A percentile compares a stretch with the other conserved stretches of the same genome.
Conservation (phyloP, 2,329 filamentous ascomycete species). For the Aspergillus sp. region DNA sequence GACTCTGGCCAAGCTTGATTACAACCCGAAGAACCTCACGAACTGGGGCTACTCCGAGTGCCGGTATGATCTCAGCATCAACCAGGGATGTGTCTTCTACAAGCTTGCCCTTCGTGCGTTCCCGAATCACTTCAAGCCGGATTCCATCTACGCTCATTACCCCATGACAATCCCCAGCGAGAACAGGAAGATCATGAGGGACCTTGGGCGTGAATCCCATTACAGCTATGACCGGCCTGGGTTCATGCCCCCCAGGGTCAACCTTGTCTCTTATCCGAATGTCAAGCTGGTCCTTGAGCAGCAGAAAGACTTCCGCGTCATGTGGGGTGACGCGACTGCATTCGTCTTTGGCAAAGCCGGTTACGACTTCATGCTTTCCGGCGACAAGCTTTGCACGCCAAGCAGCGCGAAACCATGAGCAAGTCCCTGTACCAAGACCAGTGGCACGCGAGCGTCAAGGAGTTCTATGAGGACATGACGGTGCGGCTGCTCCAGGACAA, state of each 20-base stretch:
- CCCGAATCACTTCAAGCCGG: constrained; percentile 65
- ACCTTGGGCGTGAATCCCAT: constrained; percentile 55
- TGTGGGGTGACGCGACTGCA: constrained; percentile 56
- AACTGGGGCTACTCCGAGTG: constrained; percentile 77
- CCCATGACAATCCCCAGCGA: constrained; percentile 62
- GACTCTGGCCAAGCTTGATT: constrained; percentile 47
- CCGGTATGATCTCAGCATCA: constrained; percentile 61
- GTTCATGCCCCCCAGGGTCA: constrained; percentile 42
- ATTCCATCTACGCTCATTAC: constrained; percentile 75
- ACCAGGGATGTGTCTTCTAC: constrained; percentile 77
- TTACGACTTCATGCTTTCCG: constrained; percentile 49
- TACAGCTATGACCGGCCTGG: constrained; percentile 61
- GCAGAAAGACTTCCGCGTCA: constrained; percentile 52
- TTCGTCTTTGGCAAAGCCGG: constrained; percentile 52
- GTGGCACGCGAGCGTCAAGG: constrained; percentile 54
- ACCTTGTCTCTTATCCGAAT: constrained; percentile 52
- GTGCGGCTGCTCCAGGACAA: constrained; percentile 55
- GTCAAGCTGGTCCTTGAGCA: constrained; percentile 55
- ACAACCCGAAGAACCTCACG: constrained; percentile 62
- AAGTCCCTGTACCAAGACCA: constrained; percentile 52
- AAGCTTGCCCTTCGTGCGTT: constrained; percentile 74
- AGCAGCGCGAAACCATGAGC: constrained; percentile 46
- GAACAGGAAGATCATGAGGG: constrained; percentile 60
- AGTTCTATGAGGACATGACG: constrained; percentile 57
- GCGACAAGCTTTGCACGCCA: constrained; percentile 41